Evolutionary conservation across 2,329 filamentous ascomycete genomes (phyloP), one percentile per base, ranked within the genome.

Genomic region (Didymosphaeria variabile): DNA sequence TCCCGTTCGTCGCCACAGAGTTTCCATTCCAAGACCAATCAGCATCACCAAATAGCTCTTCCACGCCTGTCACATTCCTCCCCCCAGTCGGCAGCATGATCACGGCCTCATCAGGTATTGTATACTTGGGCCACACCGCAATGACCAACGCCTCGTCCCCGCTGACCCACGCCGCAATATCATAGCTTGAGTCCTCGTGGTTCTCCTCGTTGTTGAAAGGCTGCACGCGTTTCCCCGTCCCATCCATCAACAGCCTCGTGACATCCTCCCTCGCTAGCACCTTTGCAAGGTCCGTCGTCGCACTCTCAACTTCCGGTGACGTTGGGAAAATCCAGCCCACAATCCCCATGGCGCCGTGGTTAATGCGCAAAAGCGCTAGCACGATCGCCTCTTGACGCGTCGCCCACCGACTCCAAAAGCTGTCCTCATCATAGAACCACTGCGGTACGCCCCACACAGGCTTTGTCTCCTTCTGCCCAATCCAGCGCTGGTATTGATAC

Each of bases 361-460:
- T 85, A 50, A 85, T 65, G 49, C 75, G 76, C 13, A 85, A 64
- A 60, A 84, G 72, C 50, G 76, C 80, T 82, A 85, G 84, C 2
- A 78, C 81, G 34, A 78, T 76, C 55, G 81, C 80, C 66, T 86
- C 84, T 0, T 66, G 73, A 0, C 71, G 67, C 2, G 79, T 84
- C 5, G 83, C 84, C 55, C 79, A 79, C 5, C 82, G 69, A 9
- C 66, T 60, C 84, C 84, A 86, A 61, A 82, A 85, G n/a, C 62
- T 67, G 4, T 78, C 75, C 55, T 80, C 75, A 31, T 80, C 79
- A 3, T 77, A 82, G 67, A 86, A 86, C 0, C 79, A 82, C 69
- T 85, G 84, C 4, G 83, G 78, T 2, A 83, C 82, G 26, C 79
- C 79, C 84, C 84, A 86, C 19, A 82, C 75, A 0, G 80, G 75